Percentiles rank a stretch among this genome's conserved stretches.
Evolutionary conservation across 352 stramenopile species (phyloP).

Genomic region (Globisporangium abappressorium): DNA sequence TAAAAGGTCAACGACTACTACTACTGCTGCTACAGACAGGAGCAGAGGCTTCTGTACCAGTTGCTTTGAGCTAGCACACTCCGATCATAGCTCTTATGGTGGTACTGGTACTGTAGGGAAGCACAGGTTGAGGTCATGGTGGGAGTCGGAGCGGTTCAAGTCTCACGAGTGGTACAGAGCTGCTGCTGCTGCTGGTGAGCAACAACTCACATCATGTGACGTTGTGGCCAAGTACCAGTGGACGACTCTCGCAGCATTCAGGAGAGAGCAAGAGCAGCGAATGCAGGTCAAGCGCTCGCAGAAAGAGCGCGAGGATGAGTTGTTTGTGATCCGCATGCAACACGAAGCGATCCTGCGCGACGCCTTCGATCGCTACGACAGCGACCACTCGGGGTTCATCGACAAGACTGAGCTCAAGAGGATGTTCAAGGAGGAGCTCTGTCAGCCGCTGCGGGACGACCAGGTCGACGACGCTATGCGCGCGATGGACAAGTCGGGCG

Average conservation of each 20-base stretch:
- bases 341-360: slow-evolving; percentile 43
- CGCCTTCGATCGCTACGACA: slow-evolving; percentile 42
- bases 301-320: slow-evolving; percentile 22
- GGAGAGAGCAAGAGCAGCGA: slow-evolving; percentile 1
- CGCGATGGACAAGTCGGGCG: slow-evolving; percentile 40
- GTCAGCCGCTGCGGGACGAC: slow-evolving; percentile 31
- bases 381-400: slow-evolving; percentile 37
- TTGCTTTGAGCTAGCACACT: slow-evolving; percentile 32
- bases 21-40: not conserved
- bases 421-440: slow-evolving; percentile 50
- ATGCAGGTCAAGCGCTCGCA: slow-evolving; percentile 12
- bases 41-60: slow-evolving; percentile 11
- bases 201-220: not conserved
- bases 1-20: not conserved
- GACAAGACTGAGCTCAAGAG: slow-evolving; percentile 32
- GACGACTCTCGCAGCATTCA: slow-evolving; percentile 14
- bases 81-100: not conserved
- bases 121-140: slow-evolving; percentile 20
- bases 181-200: not conserved
- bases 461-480: slow-evolving; percentile 34
- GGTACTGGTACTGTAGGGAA: not conserved
- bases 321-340: slow-evolving; percentile 33
- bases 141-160: slow-evolving; percentile 23
- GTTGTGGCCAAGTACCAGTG: slow-evolving; percentile 30
- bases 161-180: slow-evolving; percentile 23